Evolutionary conservation across 208 protist genomes (phyloP), one percentile per base, ranked within the genome.

Genomic region (Acanthamoeba triangularis): DNA sequence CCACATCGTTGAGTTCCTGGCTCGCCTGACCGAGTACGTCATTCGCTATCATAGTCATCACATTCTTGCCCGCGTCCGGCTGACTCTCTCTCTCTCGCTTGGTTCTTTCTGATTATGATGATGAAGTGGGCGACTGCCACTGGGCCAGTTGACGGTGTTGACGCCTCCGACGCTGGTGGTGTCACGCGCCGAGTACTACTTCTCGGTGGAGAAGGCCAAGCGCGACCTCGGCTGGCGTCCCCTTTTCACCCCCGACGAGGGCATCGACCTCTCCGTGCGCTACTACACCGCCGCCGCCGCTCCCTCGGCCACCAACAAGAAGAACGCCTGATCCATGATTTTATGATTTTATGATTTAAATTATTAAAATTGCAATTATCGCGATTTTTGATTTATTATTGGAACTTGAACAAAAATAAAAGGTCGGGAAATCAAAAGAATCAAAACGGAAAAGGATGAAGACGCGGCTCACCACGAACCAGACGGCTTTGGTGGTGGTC

Each of bases 151-250:
- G 28, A 56, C 8, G 80, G 80, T 61, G 52, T 35, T 88, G 52
- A 88, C 80, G 52, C 80, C 52, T 4, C 80, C 80, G 20, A 61
- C 52, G 80, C 47, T 88, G 44, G 14, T 52, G 6, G 41, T 63
- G 25, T 52, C 80, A 37, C 80, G 80, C 20, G 80, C 80, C 13
- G 80, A 88, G 8, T 63, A 63, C 52, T 88, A 59, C 23, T 88
- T 52, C 80, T 63, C 41, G 11, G 80, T 63, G 18, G 41, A 52
- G 47, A 88, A 88, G 80, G 80, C 80, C 80, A 88, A 61, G 80
- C 20, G 33, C n/a, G 80, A 88, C 16, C 52, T 88, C n/a, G 80
- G 41, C 80, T 88, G 52, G 47, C 80, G 52, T 18, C 80, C 80
- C 8, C 47, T 59, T 0, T 88, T 47, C 41, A 88, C 41, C 13